These are phyloP conservation scores for Ophiocordyceps camponoti-rufipedis DNA, from an alignment of 2,329 filamentous ascomycete genomes.

Conservation along the genomic window DNA sequence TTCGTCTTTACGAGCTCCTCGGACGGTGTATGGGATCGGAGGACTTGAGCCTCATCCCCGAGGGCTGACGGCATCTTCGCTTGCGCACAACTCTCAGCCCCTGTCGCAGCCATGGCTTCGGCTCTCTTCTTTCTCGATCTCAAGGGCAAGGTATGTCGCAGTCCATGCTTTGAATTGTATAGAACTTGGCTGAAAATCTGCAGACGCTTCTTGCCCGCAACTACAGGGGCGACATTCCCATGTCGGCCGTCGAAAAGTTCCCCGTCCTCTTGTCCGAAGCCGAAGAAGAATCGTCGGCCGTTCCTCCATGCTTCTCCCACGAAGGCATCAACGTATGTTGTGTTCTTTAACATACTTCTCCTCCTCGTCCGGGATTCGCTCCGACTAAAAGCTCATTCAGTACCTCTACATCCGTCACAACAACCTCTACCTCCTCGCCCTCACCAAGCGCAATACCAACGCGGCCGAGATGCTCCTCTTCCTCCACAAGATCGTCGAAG, in stretches of 20 bases:
- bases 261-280: slow-evolving; percentile 90
- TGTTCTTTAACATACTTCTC: not conserved
- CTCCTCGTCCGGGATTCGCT: not conserved
- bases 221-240: slow-evolving; percentile 95
- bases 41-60: not conserved
- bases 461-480: slow-evolving; percentile 96
- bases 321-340: slow-evolving; percentile 86
- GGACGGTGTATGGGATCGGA: not conserved
- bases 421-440: slow-evolving; percentile 92
- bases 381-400: slow-evolving; percentile 21
- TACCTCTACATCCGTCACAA: slow-evolving; percentile 99
- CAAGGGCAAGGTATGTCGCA: slow-evolving; percentile 75
- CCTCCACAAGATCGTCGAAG: slow-evolving; percentile 93
- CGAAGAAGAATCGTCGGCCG: slow-evolving; percentile 96
- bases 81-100: not conserved
- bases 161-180: not conserved
- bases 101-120: slow-evolving; percentile 59
- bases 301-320: slow-evolving; percentile 93
- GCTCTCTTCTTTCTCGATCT: slow-evolving; percentile 97
- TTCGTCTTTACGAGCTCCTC: too few species aligned
- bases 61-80: not conserved
- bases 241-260: slow-evolving; percentile 98
- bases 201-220: slow-evolving; percentile 96
- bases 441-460: slow-evolving; percentile 98
- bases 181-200: slow-evolving; percentile 5